Conservation (phyloP, 805 yeast genomes). For the Sungouiozyma ichnusensis region DNA sequence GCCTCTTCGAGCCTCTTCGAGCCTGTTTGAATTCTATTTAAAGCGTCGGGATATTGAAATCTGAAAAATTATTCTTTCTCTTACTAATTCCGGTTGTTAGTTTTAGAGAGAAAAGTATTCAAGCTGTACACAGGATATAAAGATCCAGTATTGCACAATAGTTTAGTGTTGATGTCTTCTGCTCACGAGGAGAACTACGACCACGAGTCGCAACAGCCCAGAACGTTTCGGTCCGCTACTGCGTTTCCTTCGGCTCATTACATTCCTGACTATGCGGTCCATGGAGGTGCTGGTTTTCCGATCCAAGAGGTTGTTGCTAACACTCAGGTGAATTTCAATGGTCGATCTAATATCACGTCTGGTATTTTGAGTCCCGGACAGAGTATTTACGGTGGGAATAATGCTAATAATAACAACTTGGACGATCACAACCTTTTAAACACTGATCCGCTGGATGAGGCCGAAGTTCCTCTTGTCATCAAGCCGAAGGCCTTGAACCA, state of each 20-base stretch:
- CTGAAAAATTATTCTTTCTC: too few relatives aligned
- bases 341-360: constrained; percentile 14
- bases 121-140: too few relatives aligned
- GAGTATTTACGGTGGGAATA: constrained; percentile 5
- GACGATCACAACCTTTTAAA: constrained; percentile 1
- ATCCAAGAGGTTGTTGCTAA: constrained; percentile 28
- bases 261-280: constrained; percentile 19
- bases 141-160: too few relatives aligned
- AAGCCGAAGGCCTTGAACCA: constrained; percentile 30
- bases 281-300: constrained; percentile 11
- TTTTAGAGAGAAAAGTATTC: too few relatives aligned
- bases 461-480: constrained; percentile 23
- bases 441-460: constrained; percentile 3
- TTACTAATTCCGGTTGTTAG: too few relatives aligned
- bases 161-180: background rate
- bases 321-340: constrained; percentile 15
- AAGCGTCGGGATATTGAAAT: too few relatives aligned
- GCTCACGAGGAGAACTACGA: constrained; percentile 10
- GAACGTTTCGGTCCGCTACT: background rate
- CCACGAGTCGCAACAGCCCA: constrained; percentile 15
- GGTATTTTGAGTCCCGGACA: constrained; percentile 15
- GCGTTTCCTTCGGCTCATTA: constrained; percentile 13
- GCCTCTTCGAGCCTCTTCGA: too few relatives aligned
- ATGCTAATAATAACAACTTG: constrained; percentile 3
- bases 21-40: too few relatives aligned